phyloP scores from a whole-genome alignment of 805 yeast species.

The Ogataea neopini region DNA sequence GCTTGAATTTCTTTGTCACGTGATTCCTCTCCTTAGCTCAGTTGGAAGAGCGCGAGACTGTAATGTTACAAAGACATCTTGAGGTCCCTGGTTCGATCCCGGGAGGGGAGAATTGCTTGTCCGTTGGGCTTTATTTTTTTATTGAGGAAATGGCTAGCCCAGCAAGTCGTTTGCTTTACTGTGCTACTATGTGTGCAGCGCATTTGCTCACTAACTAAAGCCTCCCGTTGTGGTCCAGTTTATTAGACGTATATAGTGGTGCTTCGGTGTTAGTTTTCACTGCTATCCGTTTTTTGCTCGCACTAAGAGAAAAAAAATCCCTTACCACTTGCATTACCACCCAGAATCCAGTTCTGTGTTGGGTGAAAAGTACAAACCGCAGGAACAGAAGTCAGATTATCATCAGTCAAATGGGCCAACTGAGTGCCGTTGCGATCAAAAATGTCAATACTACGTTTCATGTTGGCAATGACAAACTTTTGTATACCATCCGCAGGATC shows the following conservation, averaged over 20 bases:
- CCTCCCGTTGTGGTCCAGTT: too few species aligned
- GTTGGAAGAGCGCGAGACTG: constrained; percentile 27
- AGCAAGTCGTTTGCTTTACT: too few species aligned
- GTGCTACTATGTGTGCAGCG: too few species aligned
- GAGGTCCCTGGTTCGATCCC: constrained; percentile 6
- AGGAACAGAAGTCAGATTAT: constrained; percentile 82
- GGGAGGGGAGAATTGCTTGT: constrained; percentile 4
- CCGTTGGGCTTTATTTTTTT: too few species aligned
- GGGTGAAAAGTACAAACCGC: constrained; percentile 88
- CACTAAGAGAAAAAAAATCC: constrained; percentile 53
- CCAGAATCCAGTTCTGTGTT: constrained; percentile 83
- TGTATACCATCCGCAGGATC: constrained; percentile 69
- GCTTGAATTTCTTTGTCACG: too few species aligned
- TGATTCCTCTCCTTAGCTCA: constrained; percentile 27
- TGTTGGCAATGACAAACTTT: constrained; percentile 89
- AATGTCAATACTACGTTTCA: constrained; percentile 85
- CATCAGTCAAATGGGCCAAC: constrained; percentile 65
- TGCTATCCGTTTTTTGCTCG: too few species aligned
- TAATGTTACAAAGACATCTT: constrained; percentile 9
- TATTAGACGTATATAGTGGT: too few species aligned
- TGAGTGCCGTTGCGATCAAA: constrained; percentile 76
- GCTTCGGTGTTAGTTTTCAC: too few species aligned
- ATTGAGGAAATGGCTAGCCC: too few species aligned
- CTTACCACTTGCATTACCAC: constrained; percentile 95
- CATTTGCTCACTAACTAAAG: too few species aligned